Evolutionary conservation across 371 early-diverging fungal genomes (phyloP), one percentile per base, ranked within the genome.

Genomic region (Circinella umbellata): DNA sequence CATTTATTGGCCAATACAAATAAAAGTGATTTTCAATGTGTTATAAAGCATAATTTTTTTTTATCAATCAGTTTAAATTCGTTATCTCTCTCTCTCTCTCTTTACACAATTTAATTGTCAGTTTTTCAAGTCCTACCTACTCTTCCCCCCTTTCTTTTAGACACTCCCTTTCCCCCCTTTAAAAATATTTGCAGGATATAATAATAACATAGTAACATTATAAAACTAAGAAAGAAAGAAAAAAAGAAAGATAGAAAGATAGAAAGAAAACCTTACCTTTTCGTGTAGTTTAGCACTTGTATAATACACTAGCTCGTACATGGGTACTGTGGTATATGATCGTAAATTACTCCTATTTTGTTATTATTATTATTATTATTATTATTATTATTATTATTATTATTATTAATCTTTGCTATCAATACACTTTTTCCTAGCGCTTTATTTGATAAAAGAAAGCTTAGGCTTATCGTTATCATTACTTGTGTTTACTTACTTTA

Each of bases 301-400:
- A 69, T 92, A 95, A 73, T 95, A 96, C 18, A 89, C 86, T 13
- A 94, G 63, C 74, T 96, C 96, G 61, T 91, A 72, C 59, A 92
- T 73, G 5, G 93, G 90, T 20, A 84, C 69, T 7, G 57, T 74
- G 3, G 80, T 85, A 70, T 92, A 90, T 5, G 88, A 79, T 59
- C 69, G 72, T 15, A 94, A 74, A 38, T 69, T 81, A 13, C 79
- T 72, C 8, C 89, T 89, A 72, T 37, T 36, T 42, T 60, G 60
- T n/a, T 27, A 27, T 27, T 2, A n/a, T 51, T 17, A 5, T 49
- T 4, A 5, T 15, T 49, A 15, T 9, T 54, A 34, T 18, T 55
- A 27, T 55, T 34, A 20, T 15, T 4, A n/a, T 49, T 49, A 5
- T 9, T n/a, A 49, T 49, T 39, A 6, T 10, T 39, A 39, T 42